Conservation (phyloP, 2,329 filamentous ascomycete species). For the Beauveria sp. region DNA sequence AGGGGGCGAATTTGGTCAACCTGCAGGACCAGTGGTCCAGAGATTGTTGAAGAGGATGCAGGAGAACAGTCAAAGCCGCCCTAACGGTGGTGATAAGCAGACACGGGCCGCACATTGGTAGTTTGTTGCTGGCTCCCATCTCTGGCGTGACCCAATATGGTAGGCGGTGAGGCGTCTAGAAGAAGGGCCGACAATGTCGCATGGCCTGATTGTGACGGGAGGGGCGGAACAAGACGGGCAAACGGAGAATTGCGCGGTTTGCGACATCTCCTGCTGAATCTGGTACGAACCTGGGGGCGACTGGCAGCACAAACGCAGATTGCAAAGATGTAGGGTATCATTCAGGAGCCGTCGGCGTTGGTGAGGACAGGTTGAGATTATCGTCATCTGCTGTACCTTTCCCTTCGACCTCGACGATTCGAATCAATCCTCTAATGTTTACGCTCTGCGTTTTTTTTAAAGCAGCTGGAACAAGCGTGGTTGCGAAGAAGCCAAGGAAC, state of each 20-base stretch:
- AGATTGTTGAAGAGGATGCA: conserved; percentile 14
- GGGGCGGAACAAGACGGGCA: not conserved
- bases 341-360: not conserved
- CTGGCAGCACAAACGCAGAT: no score
- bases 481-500: no score
- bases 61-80: not conserved
- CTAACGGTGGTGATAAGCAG: not conserved
- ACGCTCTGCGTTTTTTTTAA: no score
- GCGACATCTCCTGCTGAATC: not conserved
- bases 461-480: no score
- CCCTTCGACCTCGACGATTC: no score
- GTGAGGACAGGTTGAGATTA: not conserved
- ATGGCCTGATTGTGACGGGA: not conserved
- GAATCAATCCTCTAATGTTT: no score
- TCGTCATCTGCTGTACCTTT: no score
- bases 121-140: not conserved
- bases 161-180: conserved; percentile 6
- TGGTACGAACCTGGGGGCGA: not conserved
- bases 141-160: not conserved
- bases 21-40: conserved; percentile 1
- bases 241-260: not conserved
- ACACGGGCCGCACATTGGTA: not conserved
- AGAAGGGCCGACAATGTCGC: not conserved
- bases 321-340: not conserved
- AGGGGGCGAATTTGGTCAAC: not conserved